Conservation (phyloP, 2,329 filamentous ascomycete genomes). For the Phialophora expanda region DNA sequence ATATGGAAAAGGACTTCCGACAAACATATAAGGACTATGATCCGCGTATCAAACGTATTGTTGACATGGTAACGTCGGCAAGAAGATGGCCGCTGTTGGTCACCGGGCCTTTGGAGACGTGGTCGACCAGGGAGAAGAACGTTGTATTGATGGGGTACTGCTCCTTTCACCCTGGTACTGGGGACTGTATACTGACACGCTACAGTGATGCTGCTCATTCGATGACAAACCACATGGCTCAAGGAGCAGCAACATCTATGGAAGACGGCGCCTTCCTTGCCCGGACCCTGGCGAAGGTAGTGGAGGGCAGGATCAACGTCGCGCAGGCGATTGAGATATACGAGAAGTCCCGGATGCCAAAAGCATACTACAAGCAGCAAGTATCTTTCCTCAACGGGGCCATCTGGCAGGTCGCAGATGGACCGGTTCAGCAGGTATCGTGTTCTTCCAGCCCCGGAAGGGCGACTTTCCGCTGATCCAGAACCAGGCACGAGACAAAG, state of each 20-base stretch:
- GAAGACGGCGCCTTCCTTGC: conserved; percentile 53
- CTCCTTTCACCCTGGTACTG: background rate
- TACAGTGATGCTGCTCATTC: conserved; percentile 48
- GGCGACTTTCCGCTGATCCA: background rate
- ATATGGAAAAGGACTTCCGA: conserved; percentile 50
- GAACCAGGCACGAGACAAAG: conserved; percentile 24
- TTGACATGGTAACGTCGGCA: conserved; percentile 49
- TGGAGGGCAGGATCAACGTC: conserved; percentile 44
- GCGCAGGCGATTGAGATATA: conserved; percentile 47
- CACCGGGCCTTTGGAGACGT: conserved; percentile 49
- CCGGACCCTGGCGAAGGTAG: conserved; percentile 45
- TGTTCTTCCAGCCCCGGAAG: background rate
- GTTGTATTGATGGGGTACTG: conserved; percentile 50
- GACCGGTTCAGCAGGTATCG: conserved; percentile 35
- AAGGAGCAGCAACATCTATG: conserved; percentile 52
- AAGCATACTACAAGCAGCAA: conserved; percentile 43
- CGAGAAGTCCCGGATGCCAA: conserved; percentile 51
- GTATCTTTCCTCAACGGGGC: conserved; percentile 19
- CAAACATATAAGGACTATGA: conserved; percentile 54
- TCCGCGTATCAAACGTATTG: conserved; percentile 50
- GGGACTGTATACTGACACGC: background rate
- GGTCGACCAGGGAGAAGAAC: conserved; percentile 50
- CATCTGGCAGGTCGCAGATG: conserved; percentile 20
- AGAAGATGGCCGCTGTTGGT: conserved; percentile 52
- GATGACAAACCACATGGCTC: conserved; percentile 53